Evolutionary conservation across 1,139 yeast species (phyloP).

Genomic region (Kodamaea sp.): DNA sequence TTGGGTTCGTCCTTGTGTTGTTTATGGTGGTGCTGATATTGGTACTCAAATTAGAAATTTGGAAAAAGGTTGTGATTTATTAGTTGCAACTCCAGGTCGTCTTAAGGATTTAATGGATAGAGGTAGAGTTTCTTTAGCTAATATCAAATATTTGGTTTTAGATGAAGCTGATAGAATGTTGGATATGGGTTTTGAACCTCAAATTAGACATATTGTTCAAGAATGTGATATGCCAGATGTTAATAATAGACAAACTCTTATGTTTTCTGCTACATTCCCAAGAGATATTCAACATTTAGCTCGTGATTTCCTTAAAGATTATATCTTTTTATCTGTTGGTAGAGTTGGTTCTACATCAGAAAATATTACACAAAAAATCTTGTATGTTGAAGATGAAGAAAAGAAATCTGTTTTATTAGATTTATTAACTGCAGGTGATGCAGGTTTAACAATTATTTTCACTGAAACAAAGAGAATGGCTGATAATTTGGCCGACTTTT

Average conservation of each 20-base stretch:
- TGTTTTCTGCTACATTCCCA: conserved; percentile 99
- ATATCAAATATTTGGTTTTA: conserved; percentile 88
- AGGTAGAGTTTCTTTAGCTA: conserved; percentile 84
- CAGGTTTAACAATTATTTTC: conserved; percentile 87
- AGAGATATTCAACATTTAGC: conserved; percentile 96
- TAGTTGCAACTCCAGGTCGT: conserved; percentile 99
- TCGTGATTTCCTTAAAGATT: conserved; percentile 92
- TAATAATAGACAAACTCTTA: conserved; percentile 86
- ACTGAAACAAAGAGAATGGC: conserved; percentile 99
- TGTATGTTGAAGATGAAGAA: conserved; percentile 93
- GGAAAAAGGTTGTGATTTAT: conserved; percentile 90
- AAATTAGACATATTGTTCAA: conserved; percentile 96
- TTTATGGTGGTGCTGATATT: conserved; percentile 97
- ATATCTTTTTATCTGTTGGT: conserved; percentile 94
- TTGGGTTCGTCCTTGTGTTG: conserved; percentile 96
- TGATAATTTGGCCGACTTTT: conserved; percentile 87
- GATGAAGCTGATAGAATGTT: conserved; percentile 99
- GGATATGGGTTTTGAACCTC: conserved; percentile 99
- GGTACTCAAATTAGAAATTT: conserved; percentile 83
- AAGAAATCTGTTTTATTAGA: conserved; percentile 91
- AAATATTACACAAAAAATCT: conserved; percentile 90
- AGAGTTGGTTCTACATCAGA: conserved; percentile 98
- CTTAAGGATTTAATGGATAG: conserved; percentile 92
- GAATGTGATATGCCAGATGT: conserved; percentile 97
- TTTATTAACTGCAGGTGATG: conserved; percentile 71